These are phyloP conservation scores for Ganoderma sp. DNA, from an alignment of 1,284 basidiomycete species.

Conservation along the genomic window DNA sequence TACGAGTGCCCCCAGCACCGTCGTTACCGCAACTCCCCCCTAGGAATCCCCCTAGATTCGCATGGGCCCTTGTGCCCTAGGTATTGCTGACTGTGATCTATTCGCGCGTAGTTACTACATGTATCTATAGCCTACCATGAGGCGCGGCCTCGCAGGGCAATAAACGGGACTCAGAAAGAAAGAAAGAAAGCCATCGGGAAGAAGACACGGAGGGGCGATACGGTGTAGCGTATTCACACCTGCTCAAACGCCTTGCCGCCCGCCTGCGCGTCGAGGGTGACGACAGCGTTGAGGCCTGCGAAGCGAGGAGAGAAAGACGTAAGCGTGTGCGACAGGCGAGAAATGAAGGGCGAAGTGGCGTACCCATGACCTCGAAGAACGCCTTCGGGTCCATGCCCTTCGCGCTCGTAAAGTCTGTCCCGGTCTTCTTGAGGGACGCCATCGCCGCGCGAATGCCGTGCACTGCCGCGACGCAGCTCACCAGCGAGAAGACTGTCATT, in stretches of 20 bases:
- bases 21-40: too few relatives aligned
- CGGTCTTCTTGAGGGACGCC: conserved; percentile 75
- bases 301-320: not conserved
- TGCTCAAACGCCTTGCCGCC: conserved; percentile 63
- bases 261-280: conserved; percentile 61
- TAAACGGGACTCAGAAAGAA: not conserved
- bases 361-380: conserved; percentile 78
- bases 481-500: conserved; percentile 64
- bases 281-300: conserved; percentile 60
- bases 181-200: not conserved
- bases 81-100: too few relatives aligned
- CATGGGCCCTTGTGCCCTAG: too few relatives aligned
- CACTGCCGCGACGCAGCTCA: conserved; percentile 74
- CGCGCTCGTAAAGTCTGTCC: conserved; percentile 70
- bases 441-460: conserved; percentile 76
- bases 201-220: not conserved
- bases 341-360: conserved; percentile 19
- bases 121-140: too few relatives aligned
- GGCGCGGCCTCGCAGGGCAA: too few relatives aligned
- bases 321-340: not conserved
- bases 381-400: conserved; percentile 78
- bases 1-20: too few relatives aligned
- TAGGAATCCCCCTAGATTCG: too few relatives aligned
- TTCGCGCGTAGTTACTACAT: too few relatives aligned
- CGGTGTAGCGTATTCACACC: conserved; percentile 43